A percentile compares a stretch with the other conserved stretches of the same genome.
Evolutionary conservation across 495 filamentous ascomycete species (phyloP).

Genomic region (Bryoglossum gracile): DNA sequence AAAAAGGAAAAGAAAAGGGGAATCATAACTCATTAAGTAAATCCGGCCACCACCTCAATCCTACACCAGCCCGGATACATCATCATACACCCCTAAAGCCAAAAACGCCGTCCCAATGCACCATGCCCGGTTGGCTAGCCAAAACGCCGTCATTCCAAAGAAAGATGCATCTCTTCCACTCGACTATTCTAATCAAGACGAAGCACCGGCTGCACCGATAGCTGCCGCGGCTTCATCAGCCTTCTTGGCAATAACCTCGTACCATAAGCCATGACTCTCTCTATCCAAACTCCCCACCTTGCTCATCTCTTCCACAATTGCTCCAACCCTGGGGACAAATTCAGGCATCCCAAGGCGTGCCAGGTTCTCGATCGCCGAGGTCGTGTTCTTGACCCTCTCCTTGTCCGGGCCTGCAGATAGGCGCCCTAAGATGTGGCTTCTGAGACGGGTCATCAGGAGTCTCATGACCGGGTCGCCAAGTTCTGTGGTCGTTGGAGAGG

Average conservation of each 20-base stretch:
- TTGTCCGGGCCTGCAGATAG: conserved; percentile 68
- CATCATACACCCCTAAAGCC: too few species aligned
- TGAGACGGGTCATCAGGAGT: conserved; percentile 67
- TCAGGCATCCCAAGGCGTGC: conserved; percentile 76
- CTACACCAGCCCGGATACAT: too few species aligned
- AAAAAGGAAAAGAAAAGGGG: too few species aligned
- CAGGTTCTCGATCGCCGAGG: conserved; percentile 74
- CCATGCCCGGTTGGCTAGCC: too few species aligned
- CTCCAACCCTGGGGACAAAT: conserved; percentile 78
- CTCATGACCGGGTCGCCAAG: conserved; percentile 73
- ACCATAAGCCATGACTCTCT: conserved; percentile 69
- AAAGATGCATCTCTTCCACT: too few species aligned
- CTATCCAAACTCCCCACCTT: conserved; percentile 74
- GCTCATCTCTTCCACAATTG: conserved; percentile 70
- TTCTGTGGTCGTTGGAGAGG: conserved; percentile 25
- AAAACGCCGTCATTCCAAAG: too few species aligned
- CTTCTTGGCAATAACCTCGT: conserved; percentile 57
- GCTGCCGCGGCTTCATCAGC: conserved; percentile 2
- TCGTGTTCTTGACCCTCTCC: conserved; percentile 75
- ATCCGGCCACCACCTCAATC: too few species aligned
- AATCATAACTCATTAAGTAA: too few species aligned
- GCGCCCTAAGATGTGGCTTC: conserved; percentile 67
- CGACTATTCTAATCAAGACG: too few species aligned
- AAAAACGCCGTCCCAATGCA: too few species aligned
- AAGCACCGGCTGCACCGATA: not conserved